Base-by-base conservation (phyloP, 352 stramenopile genomes). In the Blastocystis sp. region DNA sequence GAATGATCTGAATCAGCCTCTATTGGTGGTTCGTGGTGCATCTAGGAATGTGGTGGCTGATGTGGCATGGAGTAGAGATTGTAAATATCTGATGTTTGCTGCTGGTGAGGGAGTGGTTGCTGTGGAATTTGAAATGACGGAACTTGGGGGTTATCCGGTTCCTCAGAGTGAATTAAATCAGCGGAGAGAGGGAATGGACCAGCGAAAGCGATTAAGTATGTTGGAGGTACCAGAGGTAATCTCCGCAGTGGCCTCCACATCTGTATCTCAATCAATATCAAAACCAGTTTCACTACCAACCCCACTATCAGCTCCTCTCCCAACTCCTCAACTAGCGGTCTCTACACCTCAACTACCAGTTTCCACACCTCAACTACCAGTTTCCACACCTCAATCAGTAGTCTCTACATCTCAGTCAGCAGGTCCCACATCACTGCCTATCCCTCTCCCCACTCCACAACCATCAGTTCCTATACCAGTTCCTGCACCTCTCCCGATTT, bases 1-100 rank as follows among this genome's bases (percentile, higher is more conserved):
- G 13, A 84, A 66, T 35, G 73, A 84, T 27, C 73, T 27, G 17
- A n/a, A 53, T 35, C 73, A 68, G 27, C 73, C 73, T 2, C 35
- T 84, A 0, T 0, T 44, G n/a, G 73, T 66, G 4, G 24, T 84
- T n/a, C n/a, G 27, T 5, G 53, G 53, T 30, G 73, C 73, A 1
- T 54, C 48, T 13, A 44, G 51, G 30, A 66, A 64, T 37, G 73
- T 37, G 1, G 73, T 84, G 22, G 42, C 73, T 0, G 73, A 84
- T 37, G 68, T 84, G n/a, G 53, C 73, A 24, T 84, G 73, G 73
- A 54, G 24, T 3, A 7, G 6, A 17, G 51, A 84, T 42, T 53
- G 17, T n/a, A 11, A 30, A 13, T 37, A 30, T 37, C 24, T 84
- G 7, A 13, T 84, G 48, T 84, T 84, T 42, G 59, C 73, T 40